A percentile compares a stretch with the other conserved stretches of the same genome.
Evolutionary conservation across 2,329 filamentous ascomycete species (phyloP).

Genomic region (Colletotrichum sp.): DNA sequence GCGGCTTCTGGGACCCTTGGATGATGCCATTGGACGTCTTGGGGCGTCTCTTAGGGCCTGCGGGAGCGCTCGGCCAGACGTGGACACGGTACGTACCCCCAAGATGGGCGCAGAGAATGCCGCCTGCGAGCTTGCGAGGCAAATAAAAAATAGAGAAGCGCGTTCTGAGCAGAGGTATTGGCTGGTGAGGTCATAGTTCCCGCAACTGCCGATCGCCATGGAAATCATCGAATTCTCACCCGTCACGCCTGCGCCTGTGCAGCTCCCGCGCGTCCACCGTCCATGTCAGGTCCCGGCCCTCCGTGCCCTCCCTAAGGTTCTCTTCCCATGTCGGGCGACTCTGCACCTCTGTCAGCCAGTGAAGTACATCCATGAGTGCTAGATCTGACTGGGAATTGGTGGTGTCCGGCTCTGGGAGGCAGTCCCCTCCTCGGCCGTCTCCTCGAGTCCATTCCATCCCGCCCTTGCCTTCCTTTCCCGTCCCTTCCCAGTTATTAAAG

Average conservation of each 20-base stretch:
- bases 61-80: neutral
- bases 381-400: neutral
- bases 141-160: neutral
- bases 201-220: conserved; percentile 24
- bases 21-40: conserved; percentile 18
- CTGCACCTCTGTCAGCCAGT: neutral
- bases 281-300: neutral
- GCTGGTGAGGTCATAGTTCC: conserved; percentile 24
- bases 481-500: conserved; percentile 11
- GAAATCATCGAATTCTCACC: conserved; percentile 13
- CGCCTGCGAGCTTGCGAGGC: neutral
- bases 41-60: neutral
- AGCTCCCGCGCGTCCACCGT: neutral
- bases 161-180: neutral
- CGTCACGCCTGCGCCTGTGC: neutral
- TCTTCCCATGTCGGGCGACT: neutral
- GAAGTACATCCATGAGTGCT: neutral
- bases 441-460: neutral
- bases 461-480: neutral
- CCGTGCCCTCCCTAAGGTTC: neutral
- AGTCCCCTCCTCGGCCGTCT: neutral
- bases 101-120: neutral
- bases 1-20: conserved; percentile 15
- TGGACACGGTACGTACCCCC: neutral
- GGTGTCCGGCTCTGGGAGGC: neutral